Evolutionary conservation across 768 basidiomycete species (phyloP), one percentile per base, ranked within the genome.

Genomic region (Xerocomus brunneocitrinus): DNA sequence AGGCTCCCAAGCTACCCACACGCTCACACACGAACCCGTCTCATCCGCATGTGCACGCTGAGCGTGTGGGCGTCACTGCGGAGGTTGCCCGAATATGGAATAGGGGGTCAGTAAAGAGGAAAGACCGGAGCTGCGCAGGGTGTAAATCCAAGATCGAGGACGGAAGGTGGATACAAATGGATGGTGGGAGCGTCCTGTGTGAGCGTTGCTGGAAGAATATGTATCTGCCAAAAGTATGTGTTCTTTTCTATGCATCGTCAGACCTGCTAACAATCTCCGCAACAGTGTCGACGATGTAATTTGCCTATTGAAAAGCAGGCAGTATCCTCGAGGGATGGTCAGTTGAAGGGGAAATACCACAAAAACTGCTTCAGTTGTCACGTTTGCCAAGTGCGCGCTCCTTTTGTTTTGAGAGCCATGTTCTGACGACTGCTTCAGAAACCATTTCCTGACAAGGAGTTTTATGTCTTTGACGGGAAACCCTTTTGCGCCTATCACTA

Each of bases 331-430:
- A 82, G 87, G 12, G 94, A 98, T 64, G 94, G 94, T 2, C 94
- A 95, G 69, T 77, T 98, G 44, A 95, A 95, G 70, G 94, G 94
- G 55, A 98, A 98, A 68, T 95, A 95, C 69, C 94, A 95, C 65
- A 81, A 83, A 54, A 83, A 85, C 36, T 98, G 94, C 72, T 98
- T 98, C 67, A 91, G 85, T 61, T 98, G 94, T 71, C 76, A 83
- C 55, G 80, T 74, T 3, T 97, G 94, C 71, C 82, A 89, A 63
- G 87, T 89, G 67, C 7, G 22, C 53, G 77, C 71, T 28, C 45
- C 41, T 27, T 47, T 49, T 9, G 19, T 53, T 36, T 16, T 10
- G 8, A 13, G 45, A 39, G 10, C n/a, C 16, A 22, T 7, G 10
- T 34, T 44, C 52, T 59, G 19, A 65, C 19, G n/a, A 31, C 19